Evolutionary conservation across 1,284 basidiomycete genomes (phyloP), one percentile per base, ranked within the genome.

Genomic region (Cronartium quercuum): DNA sequence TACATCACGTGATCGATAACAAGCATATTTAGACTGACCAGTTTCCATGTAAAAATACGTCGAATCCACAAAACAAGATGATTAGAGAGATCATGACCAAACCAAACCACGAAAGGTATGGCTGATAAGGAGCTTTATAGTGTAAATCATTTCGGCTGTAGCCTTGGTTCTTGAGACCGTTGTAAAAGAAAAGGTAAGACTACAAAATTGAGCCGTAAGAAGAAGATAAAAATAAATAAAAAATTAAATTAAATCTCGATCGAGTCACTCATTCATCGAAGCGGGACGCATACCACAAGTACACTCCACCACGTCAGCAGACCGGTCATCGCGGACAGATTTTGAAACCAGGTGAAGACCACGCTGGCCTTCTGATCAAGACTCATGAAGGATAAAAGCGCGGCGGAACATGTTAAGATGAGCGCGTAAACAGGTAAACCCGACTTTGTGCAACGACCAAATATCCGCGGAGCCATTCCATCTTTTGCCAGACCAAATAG

Each of bases 381-480:
- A 57, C 86, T 88, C 86, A 91, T 89, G 82, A 86, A 94, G 0
- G 90, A 86, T 9, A 95, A 86, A 13, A 86, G 80, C 12, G 87
- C 85, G 79, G 96, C 91, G n/a, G 83, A 76, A 13, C 89, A 84
- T 78, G 87, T 88, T 79, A 90, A 85, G 5, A 86, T 79, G 76
- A 97, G 84, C 12, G 91, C 86, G 15, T 88, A 83, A 76, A 87
- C 88, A 0, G 94, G 94, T 1, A 95, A 84, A 69, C 94, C 94
- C 41, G 84, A 85, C 77, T 84, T 85, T 77, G 87, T 86, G 0
- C 89, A 88, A 78, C 83, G 86, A 44, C 85, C 78, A 83, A 96
- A 94, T 66, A 93, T 82, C 57, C 80, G 85, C 0, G 92, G 92
- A 0, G 91, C 92, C 78, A 91, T 90, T 0, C 89, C 88, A 29